Base-by-base conservation (phyloP, 805 yeast genomes). In the Starmerella sp. region DNA sequence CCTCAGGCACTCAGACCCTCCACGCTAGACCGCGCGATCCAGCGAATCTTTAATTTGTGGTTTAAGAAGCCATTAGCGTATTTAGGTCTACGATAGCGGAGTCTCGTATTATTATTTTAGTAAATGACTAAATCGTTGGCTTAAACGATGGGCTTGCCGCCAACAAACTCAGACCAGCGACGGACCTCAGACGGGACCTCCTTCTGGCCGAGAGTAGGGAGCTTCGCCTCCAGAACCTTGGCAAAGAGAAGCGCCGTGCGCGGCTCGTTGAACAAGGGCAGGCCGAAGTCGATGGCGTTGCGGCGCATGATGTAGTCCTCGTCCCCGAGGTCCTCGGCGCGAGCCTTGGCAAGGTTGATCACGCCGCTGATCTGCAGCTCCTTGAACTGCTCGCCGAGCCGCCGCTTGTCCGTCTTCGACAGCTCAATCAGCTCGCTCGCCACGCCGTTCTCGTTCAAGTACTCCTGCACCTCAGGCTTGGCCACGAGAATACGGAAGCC, bases 241-340 rank as follows among this genome's bases (percentile, higher is more conserved):
- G 97, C 89, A 71, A 93, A 93, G 63, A 93, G 73, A 64, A 82
- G 68, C 2, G 96, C 84, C 28, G 98, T 95, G 69, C 88, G 82
- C 61, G 97, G 96, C 75, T 93, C 99, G 69, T 91, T 93, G 77
- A 93, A 91, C 68, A 93, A 76, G 44, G 98, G 96, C 66, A 91
- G 84, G 57, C 86, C 97, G 69, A 93, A 93, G 71, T 93, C 99
- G 73, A 93, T 95, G 48, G 99, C 97, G 70, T 93, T 93, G 76
- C 99, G 84, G 77, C 99, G 84, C 98, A 93, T 93, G 56, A 91
- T 83, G 71, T 93, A 93, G 73, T 93, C 97, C 71, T 85, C 84
- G 67, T 93, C 97, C 60, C 80, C 71, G 60, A 87, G 77, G 60
- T 78, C 74, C 65, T 86, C 95, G 45, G 97, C 99, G 69, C 96